Evolutionary conservation across 192 early-diverging fungal species (phyloP), one percentile per base, ranked within the genome.

Genomic region (Coemansia sp.): DNA sequence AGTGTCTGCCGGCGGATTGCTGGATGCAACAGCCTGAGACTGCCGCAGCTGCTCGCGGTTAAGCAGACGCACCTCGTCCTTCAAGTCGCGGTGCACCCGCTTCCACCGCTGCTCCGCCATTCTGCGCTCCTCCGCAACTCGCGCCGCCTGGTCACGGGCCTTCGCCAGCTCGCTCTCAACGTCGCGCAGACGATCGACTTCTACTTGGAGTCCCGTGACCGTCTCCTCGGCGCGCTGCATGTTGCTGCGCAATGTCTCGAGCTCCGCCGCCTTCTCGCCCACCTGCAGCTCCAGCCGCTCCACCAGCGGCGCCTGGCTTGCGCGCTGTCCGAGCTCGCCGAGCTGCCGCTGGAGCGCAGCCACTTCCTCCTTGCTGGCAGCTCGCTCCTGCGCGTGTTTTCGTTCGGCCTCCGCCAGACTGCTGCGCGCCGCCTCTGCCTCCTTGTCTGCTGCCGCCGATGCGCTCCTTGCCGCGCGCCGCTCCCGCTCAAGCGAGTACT

Each of bases 71-170:
- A 85, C 74, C 62, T 85, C 83, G 10, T 85, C 79, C 58, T 85
- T 85, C 38, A 85, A 56, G 39, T 81, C 83, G 9, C 79, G 71
- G 48, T 81, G 77, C 26, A 85, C 73, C 1, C 77, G 68, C 69
- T 76, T 76, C 83, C 83, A 85, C 23, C 78, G 74, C 56, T 76
- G 67, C 63, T 85, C 83, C 0, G 77, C 64, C 49, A 85, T 48
- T n/a, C 61, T 65, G 59, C 72, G 72, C 68, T 85, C 79, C 11
- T 85, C 79, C 7, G 56, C 69, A 5, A 69, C 68, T 6, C 75
- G 72, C 1, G 48, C 63, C 44, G 74, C 70, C 47, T 66, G 61
- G 50, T 73, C 71, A 8, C 71, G 61, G n/a, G 64, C 72, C 0
- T 65, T 21, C 5, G 18, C 23, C 11, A 72, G 59, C 6, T 85